phyloP scores from a whole-genome alignment of 1,284 basidiomycete species.

The Pseudozyma sp. region DNA sequence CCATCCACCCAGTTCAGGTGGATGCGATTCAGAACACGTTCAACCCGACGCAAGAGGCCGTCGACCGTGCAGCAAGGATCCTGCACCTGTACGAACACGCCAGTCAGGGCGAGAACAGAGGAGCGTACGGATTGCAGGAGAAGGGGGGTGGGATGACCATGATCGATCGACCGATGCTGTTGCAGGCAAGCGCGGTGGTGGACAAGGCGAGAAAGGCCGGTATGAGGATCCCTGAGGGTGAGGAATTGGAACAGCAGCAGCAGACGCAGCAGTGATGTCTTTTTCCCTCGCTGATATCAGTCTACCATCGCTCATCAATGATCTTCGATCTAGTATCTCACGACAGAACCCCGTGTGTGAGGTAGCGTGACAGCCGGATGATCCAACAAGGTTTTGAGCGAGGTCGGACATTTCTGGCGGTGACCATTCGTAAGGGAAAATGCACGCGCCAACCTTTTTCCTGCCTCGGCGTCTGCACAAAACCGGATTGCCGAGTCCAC shows the following conservation, averaged over 20 bases:
- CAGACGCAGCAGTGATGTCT: neutral
- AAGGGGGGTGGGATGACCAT: conserved; percentile 71
- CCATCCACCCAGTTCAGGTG: conserved; percentile 90
- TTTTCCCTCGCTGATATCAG: neutral
- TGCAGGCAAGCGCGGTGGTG: conserved; percentile 76
- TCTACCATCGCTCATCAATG: too few species aligned
- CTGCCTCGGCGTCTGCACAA: neutral
- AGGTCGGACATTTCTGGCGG: conserved; percentile 9
- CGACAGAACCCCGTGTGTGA: too few species aligned
- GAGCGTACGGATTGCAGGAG: conserved; percentile 76
- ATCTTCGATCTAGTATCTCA: too few species aligned
- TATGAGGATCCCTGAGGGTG: conserved; percentile 73
- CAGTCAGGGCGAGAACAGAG: conserved; percentile 70
- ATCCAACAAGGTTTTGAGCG: neutral
- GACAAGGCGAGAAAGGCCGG: conserved; percentile 76
- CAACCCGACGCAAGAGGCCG: conserved; percentile 80
- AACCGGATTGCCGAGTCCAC: neutral
- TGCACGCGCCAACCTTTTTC: neutral
- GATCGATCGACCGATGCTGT: conserved; percentile 77
- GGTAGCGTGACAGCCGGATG: neutral
- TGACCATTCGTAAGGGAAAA: neutral
- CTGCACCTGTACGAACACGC: conserved; percentile 70
- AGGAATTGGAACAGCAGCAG: conserved; percentile 11
- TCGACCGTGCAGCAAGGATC: conserved; percentile 81
- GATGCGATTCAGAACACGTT: conserved; percentile 81